Evolutionary conservation across 129 eudicot genomes (phyloP), one percentile per base, ranked within the genome.

Genomic region (Centaurea solstitialis): DNA sequence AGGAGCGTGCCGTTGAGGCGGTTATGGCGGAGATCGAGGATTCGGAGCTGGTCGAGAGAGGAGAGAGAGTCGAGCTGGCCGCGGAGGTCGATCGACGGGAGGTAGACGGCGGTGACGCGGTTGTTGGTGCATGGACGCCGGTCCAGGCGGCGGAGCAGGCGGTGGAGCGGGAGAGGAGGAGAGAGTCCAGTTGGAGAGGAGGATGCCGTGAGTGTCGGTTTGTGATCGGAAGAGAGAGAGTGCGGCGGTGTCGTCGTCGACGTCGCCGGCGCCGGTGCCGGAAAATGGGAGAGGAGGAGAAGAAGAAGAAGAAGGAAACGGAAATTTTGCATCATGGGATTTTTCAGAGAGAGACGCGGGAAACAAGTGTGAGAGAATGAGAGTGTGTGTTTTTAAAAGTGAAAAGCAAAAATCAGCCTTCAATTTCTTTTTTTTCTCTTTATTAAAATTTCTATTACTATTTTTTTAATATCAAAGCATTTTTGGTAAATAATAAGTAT

Each of bases 1-100:
- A 84, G 13, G 43, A 95, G 57, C 5, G 98, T 76, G 78, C 92
- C 94, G 79, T 95, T 95, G 37, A 95, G 88, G 73, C 99, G 97
- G 84, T 95, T 95, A 76, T 87, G 45, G 33, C 85, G 87, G 68
- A 95, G 98, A 75, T 95, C 95, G 24, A 95, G 92, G 59, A 89
- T 59, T 11, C 98, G 99, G 81, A 95, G 99, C 85, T 92, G 97
- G 62, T 87, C 92, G 33, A 95, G 90, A 3, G 98, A 88, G 75
- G 98, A 81, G 30, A 95, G 91, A 21, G 93, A 82, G 67, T 77
- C 84, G 39, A 95, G 82, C 2, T 94, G 90, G 59, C 99, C 98
- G 9, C 99, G 98, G 87, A 95, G 97, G 86, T 87, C 85, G 78
- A 83, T 87, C 59, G 85, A 88, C 2, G 98, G 93, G 76, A 95